These are phyloP conservation scores for Thalassiosira mediterranea DNA, from an alignment of 352 stramenopile genomes.

Conservation along the genomic window DNA sequence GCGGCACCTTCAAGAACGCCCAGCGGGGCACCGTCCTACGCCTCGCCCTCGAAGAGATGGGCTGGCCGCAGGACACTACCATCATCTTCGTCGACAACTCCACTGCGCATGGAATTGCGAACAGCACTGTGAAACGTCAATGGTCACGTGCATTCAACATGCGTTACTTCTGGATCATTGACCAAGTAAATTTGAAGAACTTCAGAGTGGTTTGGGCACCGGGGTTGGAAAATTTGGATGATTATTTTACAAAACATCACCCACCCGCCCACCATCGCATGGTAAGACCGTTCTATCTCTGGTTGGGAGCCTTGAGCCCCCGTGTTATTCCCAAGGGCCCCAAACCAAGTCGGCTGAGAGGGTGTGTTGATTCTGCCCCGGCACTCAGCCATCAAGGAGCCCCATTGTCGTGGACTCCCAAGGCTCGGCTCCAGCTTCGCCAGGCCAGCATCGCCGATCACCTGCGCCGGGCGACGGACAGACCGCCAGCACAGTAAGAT, in stretches of 20 bases:
- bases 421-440: not conserved
- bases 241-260: slow-evolving; percentile 52
- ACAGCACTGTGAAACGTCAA: slow-evolving; percentile 47
- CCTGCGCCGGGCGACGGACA: not conserved
- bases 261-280: slow-evolving; percentile 21
- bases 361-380: not conserved
- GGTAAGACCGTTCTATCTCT: not conserved
- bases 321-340: not conserved
- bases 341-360: not conserved
- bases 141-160: slow-evolving; percentile 50
- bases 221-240: slow-evolving; percentile 11
- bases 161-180: slow-evolving; percentile 46
- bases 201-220: slow-evolving; percentile 4
- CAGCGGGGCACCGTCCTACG: slow-evolving; percentile 25
- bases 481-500: not conserved
- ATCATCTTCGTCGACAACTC: slow-evolving; percentile 47
- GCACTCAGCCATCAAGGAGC: not conserved
- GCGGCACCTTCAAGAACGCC: slow-evolving; percentile 42
- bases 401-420: too few species aligned
- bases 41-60: slow-evolving; percentile 26
- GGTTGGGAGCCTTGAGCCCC: not conserved
- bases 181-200: slow-evolving; percentile 14
- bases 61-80: slow-evolving; percentile 5
- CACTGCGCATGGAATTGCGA: slow-evolving; percentile 7
- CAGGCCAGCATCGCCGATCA: not conserved